Conservation (phyloP, 2,329 filamentous ascomycete species). For the Coniochaeta pulveracea region DNA sequence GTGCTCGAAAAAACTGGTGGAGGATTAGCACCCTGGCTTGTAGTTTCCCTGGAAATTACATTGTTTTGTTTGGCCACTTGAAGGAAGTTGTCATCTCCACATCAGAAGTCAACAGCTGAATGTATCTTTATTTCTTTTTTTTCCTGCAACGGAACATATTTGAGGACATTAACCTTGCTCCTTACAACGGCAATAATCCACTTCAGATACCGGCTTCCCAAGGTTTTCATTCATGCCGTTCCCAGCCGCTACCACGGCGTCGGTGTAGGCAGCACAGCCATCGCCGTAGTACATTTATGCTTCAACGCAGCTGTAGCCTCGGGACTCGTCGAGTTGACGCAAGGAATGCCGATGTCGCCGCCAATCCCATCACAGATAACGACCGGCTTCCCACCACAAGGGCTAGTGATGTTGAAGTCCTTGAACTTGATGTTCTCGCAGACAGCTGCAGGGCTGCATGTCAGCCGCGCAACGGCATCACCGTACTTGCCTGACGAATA, state of each 20-base stretch:
- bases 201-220: too few species aligned
- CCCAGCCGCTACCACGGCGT: constrained; percentile 11
- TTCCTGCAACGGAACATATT: too few species aligned
- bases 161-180: too few species aligned
- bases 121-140: too few species aligned
- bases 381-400: constrained; percentile 27
- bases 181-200: too few species aligned
- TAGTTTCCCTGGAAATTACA: too few species aligned
- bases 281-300: constrained; percentile 16
- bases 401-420: constrained; percentile 42
- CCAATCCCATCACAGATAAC: constrained; percentile 38
- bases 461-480: constrained; percentile 39
- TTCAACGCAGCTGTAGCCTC: constrained; percentile 20
- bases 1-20: too few species aligned
- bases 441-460: constrained; percentile 39
- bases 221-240: too few species aligned
- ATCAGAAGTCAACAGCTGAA: too few species aligned
- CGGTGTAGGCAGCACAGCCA: constrained; percentile 8
- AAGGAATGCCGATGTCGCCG: constrained; percentile 22
- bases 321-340: constrained; percentile 21
- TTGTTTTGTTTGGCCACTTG: too few species aligned
- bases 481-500: constrained; percentile 44
- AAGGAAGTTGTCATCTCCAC: too few species aligned
- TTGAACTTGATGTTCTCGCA: constrained; percentile 44
- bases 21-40: background rate